Conservation (phyloP, 1,284 basidiomycete genomes). For the Sanghuangporus sanghuang region DNA sequence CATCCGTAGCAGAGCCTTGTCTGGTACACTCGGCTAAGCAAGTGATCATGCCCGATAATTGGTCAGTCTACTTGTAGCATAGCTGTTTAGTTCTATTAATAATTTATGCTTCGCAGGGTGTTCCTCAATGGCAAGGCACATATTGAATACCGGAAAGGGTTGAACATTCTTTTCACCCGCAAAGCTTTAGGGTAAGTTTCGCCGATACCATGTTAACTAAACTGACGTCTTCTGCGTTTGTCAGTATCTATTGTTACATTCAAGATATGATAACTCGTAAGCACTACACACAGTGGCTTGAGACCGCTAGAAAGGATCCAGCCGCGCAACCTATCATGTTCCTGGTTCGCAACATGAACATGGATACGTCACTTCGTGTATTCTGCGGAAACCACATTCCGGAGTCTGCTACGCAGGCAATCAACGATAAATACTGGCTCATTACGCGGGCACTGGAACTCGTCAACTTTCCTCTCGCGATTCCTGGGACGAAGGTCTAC, state of each 20-base stretch:
- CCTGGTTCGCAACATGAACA: constrained; percentile 89
- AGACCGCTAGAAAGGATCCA: constrained; percentile 42
- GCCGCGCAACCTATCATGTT: constrained; percentile 79
- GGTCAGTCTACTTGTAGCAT: constrained; percentile 42
- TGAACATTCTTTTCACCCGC: constrained; percentile 93
- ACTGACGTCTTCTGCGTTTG: constrained; percentile 15
- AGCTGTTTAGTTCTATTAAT: background rate
- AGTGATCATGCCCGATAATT: constrained; percentile 86
- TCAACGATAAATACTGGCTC: constrained; percentile 93
- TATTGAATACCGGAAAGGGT: constrained; percentile 88
- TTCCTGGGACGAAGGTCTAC: constrained; percentile 96
- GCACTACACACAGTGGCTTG: constrained; percentile 73
- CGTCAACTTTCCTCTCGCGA: constrained; percentile 96
- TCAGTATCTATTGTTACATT: constrained; percentile 80
- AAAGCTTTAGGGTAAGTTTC: constrained; percentile 76
- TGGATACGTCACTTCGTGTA: constrained; percentile 94
- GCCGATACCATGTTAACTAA: constrained; percentile 10
- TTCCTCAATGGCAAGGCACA: constrained; percentile 94
- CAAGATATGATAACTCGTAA: constrained; percentile 85
- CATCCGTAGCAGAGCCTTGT: constrained; percentile 86
- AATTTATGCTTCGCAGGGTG: constrained; percentile 54
- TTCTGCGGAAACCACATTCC: constrained; percentile 93
- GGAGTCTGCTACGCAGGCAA: constrained; percentile 71
- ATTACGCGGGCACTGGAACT: constrained; percentile 95
- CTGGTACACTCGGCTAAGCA: constrained; percentile 92